Evolutionary conservation across 768 basidiomycete species (phyloP).

Genomic region (Boletus rex-veris): DNA sequence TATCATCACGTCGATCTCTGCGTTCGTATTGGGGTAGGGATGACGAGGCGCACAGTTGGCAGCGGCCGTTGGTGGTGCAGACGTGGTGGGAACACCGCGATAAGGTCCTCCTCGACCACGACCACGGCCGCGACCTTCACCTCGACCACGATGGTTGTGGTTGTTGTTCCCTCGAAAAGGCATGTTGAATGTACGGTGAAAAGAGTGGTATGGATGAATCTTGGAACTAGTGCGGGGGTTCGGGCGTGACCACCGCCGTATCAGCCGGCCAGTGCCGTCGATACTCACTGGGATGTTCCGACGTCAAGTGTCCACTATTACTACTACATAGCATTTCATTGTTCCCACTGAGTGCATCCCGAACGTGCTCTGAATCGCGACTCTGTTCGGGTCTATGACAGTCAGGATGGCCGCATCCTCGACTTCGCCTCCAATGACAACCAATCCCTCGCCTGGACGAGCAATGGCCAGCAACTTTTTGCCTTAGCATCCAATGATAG

Average conservation of each 20-base stretch:
- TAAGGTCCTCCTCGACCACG: slow-evolving; percentile 10
- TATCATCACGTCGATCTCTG: slow-evolving; percentile 23
- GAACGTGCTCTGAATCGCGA: background rate
- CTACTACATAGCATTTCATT: no score
- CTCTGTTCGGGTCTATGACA: background rate
- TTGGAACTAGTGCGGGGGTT: no score
- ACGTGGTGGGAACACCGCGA: background rate
- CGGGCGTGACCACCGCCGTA: background rate
- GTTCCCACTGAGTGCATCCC: no score
- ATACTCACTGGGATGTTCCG: no score
- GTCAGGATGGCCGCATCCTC: no score
- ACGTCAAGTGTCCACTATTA: no score
- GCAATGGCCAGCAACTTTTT: background rate
- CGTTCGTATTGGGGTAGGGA: slow-evolving; percentile 17
- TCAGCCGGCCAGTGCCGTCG: background rate
- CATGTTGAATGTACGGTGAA: slow-evolving; percentile 4
- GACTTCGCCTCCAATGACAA: background rate
- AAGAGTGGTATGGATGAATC: background rate
- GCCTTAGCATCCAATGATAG: background rate
- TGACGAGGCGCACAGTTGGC: slow-evolving; percentile 1
- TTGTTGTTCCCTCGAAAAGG: slow-evolving; percentile 17
- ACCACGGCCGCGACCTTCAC: slow-evolving; percentile 25
- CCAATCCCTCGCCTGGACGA: slow-evolving; percentile 1
- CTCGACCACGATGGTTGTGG: slow-evolving; percentile 20
- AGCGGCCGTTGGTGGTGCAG: background rate